Conservation (phyloP, 768 basidiomycete species). For the Coprinopsis strossmayeri region DNA sequence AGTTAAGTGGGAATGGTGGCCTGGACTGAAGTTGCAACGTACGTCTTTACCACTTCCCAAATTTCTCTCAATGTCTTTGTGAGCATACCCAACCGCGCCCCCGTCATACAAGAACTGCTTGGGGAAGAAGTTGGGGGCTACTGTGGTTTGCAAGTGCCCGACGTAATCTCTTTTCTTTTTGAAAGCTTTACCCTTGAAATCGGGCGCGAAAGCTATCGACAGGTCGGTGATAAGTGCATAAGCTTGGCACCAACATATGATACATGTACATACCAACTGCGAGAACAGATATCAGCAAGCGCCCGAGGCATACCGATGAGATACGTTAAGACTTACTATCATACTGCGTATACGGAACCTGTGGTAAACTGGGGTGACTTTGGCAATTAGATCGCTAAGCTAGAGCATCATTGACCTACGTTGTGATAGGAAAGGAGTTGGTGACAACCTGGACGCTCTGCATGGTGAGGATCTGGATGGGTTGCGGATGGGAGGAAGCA, state of each 20-base stretch:
- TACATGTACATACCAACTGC: no score
- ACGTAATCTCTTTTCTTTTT: constrained; percentile 26
- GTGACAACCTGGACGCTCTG: constrained; percentile 18
- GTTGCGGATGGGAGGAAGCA: no score
- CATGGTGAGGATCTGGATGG: background rate
- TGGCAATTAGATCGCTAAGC: background rate
- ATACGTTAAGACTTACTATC: constrained; percentile 22
- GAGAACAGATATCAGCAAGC: no score
- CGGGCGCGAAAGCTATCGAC: constrained; percentile 16
- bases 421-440: constrained; percentile 14
- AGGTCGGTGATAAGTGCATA: no score
- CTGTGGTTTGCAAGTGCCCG: constrained; percentile 30
- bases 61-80: constrained; percentile 22
- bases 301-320: no score
- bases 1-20: no score
- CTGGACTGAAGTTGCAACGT: no score
- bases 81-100: constrained; percentile 33
- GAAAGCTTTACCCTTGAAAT: constrained; percentile 15
- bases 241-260: background rate
- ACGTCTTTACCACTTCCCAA: constrained; percentile 23
- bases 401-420: background rate
- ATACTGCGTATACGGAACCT: constrained; percentile 23
- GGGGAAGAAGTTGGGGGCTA: constrained; percentile 28
- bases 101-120: constrained; percentile 44
- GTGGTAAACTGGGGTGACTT: constrained; percentile 24